Percentiles rank a stretch among this genome's conserved stretches.
Conservation (phyloP, 352 stramenopile genomes). For the Globisporangium heterothallicum region DNA sequence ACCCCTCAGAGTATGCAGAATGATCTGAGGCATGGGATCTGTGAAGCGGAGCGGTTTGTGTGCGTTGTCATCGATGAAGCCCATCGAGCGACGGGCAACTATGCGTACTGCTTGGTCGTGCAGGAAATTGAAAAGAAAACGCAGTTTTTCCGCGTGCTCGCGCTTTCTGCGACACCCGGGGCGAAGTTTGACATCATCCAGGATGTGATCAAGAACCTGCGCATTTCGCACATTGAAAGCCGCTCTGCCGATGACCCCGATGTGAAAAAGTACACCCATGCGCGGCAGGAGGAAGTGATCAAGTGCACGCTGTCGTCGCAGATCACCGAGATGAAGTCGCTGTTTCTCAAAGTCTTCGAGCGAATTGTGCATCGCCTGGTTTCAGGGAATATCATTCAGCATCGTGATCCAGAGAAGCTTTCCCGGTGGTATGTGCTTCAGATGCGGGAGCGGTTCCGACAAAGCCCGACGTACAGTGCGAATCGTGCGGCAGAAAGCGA, state of each 20-base stretch:
- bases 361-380: constrained; percentile 58
- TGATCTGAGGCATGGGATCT: constrained; percentile 87
- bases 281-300: constrained; percentile 79
- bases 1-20: constrained; percentile 98
- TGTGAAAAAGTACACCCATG: constrained; percentile 88
- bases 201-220: constrained; percentile 93
- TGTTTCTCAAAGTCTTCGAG: constrained; percentile 60
- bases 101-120: constrained; percentile 95
- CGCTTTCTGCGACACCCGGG: constrained; percentile 96
- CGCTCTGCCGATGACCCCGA: constrained; percentile 92
- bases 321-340: constrained; percentile 58
- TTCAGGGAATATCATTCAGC: constrained; percentile 49
- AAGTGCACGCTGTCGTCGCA: constrained; percentile 56
- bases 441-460: constrained; percentile 63
- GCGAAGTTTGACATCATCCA: constrained; percentile 94
- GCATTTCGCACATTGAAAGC: constrained; percentile 94
- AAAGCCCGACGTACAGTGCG: constrained; percentile 53
- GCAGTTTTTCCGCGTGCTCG: constrained; percentile 87
- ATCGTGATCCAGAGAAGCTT: constrained; percentile 72
- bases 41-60: constrained; percentile 81
- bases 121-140: constrained; percentile 61
- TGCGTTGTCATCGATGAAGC: constrained; percentile 98
- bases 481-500: constrained; percentile 75
- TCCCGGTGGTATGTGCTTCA: constrained; percentile 76
- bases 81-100: constrained; percentile 95